Conservation (phyloP, 1,284 basidiomycete genomes). For the Porogramme epimiltina region DNA sequence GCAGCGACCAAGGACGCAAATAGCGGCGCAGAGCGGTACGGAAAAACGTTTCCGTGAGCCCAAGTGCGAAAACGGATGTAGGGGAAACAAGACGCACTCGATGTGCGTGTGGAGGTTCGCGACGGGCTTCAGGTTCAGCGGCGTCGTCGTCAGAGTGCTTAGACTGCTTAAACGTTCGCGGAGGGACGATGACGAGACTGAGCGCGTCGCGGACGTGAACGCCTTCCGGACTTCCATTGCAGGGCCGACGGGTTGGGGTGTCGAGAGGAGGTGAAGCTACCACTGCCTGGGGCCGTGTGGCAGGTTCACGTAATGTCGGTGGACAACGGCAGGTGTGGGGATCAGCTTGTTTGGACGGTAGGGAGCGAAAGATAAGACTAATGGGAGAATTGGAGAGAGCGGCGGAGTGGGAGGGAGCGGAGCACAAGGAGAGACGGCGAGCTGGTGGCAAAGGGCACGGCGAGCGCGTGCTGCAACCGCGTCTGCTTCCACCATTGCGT, state of each 20-base stretch:
- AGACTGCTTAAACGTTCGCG: constrained; percentile 62
- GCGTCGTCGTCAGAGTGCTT: constrained; percentile 50
- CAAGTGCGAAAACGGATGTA: not conserved
- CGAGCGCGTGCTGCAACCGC: not conserved
- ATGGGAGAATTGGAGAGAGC: not conserved
- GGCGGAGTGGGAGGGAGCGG: not conserved
- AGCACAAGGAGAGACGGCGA: not conserved
- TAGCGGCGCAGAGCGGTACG: not conserved
- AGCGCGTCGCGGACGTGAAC: constrained; percentile 33
- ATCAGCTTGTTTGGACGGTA: not conserved
- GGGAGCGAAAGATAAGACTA: not conserved
- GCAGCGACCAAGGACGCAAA: not conserved
- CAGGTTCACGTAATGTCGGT: not conserved
- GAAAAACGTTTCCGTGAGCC: not conserved
- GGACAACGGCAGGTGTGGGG: not conserved
- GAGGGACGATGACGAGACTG: constrained; percentile 41
- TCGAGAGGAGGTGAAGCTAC: too few species aligned
- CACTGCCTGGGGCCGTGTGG: too few species aligned
- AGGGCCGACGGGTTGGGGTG: too few species aligned
- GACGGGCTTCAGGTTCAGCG: constrained; percentile 58
- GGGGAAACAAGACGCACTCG: constrained; percentile 51
- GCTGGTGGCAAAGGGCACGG: too few species aligned
- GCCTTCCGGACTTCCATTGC: constrained; percentile 34
- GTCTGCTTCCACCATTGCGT: constrained; percentile 14
- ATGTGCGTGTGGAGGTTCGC: constrained; percentile 64